Evolutionary conservation across 2,329 filamentous ascomycete genomes (phyloP), one percentile per base, ranked within the genome.

Genomic region (Phialophora expanda): DNA sequence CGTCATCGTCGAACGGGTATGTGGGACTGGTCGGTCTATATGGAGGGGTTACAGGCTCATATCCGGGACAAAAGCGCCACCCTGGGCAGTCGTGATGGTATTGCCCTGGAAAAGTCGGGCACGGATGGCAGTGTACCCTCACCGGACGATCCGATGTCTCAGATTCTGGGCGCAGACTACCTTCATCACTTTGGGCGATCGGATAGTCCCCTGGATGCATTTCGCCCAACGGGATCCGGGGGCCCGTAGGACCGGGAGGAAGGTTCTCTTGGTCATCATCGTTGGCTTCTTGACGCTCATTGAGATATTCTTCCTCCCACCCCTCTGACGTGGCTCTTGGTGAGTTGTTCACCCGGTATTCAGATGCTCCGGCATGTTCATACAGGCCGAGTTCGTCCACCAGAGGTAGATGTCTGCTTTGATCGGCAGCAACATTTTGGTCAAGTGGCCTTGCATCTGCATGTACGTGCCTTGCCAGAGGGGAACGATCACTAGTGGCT

Each of bases 1-100:
- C 7, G 17, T 44, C 38, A 44, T 44, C 17, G 38, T 53, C 48
- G 48, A 26, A 14, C 12, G 26, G 22, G 48, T 14, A 24, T 53
- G 48, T 22, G 8, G 22, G 20, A 28, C 53, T 55, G 4, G 28
- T 55, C 53, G 28, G 24, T 34, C 17, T 14, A 20, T 30, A 11
- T 8, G 32, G 32, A 34, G 53, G 53, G 17, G 3, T 28, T 20
- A n/a, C 1, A 11, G 24, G 22, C 28, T 28, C 17, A 8, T 34
- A 51, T 22, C 48, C 48, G 34, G 53, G 24, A 28, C 28, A 61
- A 41, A 2, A 22, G 2, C 17, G 17, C 22, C 12, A 46, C 0
- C 44, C 26, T 50, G 12, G 24, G 34, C 60, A 62, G 17, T 46
- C 46, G 20, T 69, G 67, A 54, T 69, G 67, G 44, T 69, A 66